Evolutionary conservation across 805 yeast species (phyloP).

Genomic region (Millerozyma acaciae): DNA sequence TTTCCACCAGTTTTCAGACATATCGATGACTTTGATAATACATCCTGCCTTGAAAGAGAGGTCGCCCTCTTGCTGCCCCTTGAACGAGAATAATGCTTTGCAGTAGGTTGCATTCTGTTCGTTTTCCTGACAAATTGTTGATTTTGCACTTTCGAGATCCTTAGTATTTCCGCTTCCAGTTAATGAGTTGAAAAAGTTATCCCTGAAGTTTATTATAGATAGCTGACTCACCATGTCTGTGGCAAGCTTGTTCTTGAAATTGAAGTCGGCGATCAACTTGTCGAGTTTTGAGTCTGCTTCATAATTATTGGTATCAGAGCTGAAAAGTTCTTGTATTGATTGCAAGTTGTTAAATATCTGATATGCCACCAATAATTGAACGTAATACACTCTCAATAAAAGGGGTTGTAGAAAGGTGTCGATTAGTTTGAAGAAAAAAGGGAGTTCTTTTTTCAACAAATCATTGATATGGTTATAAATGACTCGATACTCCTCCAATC

Average conservation of each 20-base stretch:
- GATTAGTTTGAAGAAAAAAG: conserved; percentile 36
- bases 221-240: conserved; percentile 14
- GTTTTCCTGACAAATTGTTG: neutral
- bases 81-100: conserved; percentile 38
- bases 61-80: conserved; percentile 37
- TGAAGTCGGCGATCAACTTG: conserved; percentile 8
- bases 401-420: conserved; percentile 27
- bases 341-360: conserved; percentile 21
- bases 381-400: conserved; percentile 31
- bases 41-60: conserved; percentile 43
- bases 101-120: conserved; percentile 16
- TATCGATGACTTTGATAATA: conserved; percentile 32
- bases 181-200: conserved; percentile 14
- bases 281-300: conserved; percentile 1
- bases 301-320: conserved; percentile 6
- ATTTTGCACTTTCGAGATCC: neutral
- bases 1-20: conserved; percentile 33
- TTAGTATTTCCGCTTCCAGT: conserved; percentile 1
- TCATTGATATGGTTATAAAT: conserved; percentile 35
- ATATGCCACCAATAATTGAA: conserved; percentile 33
- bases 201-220: conserved; percentile 21
- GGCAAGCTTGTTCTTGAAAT: conserved; percentile 6
- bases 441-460: conserved; percentile 44
- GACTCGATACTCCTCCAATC: conserved; percentile 18
- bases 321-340: conserved; percentile 11